Evolutionary conservation across 2,329 filamentous ascomycete species (phyloP).

Genomic region (Tolypocladium album): DNA sequence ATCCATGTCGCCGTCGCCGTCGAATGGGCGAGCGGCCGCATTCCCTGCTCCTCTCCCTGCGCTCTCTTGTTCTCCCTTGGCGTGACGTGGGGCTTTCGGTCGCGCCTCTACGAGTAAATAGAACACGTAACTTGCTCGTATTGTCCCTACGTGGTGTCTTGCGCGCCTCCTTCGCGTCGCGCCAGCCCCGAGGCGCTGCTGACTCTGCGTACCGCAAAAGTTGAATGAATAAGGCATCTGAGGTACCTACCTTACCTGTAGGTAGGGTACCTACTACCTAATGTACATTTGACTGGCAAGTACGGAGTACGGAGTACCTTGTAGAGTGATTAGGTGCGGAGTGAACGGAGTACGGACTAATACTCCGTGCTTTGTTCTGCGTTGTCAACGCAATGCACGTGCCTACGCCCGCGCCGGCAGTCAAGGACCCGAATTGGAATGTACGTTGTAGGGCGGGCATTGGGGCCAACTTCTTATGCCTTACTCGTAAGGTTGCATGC

Average conservation of each 20-base stretch:
- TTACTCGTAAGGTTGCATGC: no score
- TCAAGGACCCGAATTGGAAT: no score
- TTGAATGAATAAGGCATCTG: background rate
- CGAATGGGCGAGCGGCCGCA: background rate
- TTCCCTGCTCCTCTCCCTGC: background rate
- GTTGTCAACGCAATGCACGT: background rate
- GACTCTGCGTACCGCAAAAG: no score
- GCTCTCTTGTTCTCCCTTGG: background rate
- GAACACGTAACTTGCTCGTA: background rate
- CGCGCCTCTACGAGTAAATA: background rate
- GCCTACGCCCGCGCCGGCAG: no score
- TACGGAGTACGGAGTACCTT: no score
- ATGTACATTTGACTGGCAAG: background rate
- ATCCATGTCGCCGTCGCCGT: background rate
- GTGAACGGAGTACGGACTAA: no score
- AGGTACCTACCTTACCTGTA: no score
- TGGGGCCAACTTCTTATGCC: no score
- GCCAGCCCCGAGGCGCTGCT: background rate
- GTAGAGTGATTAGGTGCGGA: no score
- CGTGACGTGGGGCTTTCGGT: background rate
- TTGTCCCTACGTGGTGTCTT: background rate
- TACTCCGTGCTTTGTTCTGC: no score
- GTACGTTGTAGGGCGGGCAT: no score
- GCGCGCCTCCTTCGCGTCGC: background rate
- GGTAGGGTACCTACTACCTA: no score